Conservation (phyloP, 148 eudicot genomes). For the Rhododendron henanense region DNA sequence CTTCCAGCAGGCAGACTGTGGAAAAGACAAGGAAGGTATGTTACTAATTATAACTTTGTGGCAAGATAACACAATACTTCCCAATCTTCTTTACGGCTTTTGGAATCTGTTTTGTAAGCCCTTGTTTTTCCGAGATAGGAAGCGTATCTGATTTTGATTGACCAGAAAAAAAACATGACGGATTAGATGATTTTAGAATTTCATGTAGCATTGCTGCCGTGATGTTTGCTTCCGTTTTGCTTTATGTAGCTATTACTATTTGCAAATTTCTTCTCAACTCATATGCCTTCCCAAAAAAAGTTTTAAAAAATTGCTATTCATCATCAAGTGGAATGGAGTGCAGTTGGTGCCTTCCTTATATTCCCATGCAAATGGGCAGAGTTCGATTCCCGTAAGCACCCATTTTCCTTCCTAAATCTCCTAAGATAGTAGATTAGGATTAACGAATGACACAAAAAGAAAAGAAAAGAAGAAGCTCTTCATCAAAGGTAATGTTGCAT, state of each 20-base stretch:
- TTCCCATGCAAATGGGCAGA: too few relatives aligned
- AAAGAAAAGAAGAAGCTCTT: too few relatives aligned
- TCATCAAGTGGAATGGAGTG: too few relatives aligned
- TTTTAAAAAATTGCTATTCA: too few relatives aligned
- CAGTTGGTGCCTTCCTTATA: too few relatives aligned
- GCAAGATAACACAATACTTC: neutral
- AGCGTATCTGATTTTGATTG: too few relatives aligned
- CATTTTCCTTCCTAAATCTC: too few relatives aligned
- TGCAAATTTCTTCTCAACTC: neutral
- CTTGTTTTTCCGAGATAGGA: neutral
- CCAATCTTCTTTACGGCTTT: neutral
- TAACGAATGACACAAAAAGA: too few relatives aligned
- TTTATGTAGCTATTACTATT: neutral
- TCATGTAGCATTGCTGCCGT: neutral
- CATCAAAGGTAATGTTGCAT: neutral
- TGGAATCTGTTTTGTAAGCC: neutral
- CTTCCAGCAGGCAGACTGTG: neutral
- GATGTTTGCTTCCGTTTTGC: neutral
- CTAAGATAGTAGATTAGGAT: too few relatives aligned
- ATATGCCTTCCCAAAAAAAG: neutral
- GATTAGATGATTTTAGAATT: neutral
- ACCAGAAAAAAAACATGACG: too few relatives aligned
- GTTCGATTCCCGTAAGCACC: too few relatives aligned
- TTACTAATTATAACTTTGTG: neutral
- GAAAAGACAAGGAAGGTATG: neutral